Base-by-base conservation (phyloP, 225 moss, liverwort and hornwort genomes). In the Bryoerythrophyllum caledonicum region DNA sequence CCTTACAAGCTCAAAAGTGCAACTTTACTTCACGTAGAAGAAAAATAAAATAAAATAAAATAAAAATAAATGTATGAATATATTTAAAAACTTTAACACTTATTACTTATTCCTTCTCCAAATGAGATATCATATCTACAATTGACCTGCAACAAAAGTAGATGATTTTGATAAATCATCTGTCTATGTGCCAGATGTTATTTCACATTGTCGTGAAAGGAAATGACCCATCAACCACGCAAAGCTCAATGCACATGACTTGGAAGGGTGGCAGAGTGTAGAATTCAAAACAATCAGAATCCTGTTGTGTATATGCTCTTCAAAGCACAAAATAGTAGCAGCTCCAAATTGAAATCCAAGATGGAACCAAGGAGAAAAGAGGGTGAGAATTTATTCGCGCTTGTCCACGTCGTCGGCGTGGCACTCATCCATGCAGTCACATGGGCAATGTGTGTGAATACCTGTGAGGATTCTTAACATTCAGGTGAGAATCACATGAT, bases 401-500 rank as follows among this genome's bases (percentile, higher is more conserved):
- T 28, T 43, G 43, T 59, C 59, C 20, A 19, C 59, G 13, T 8
- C 26, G 20, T 26, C 27, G 2, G 28, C n/a, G 43, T 71, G 59
- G 58, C 71, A 28, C 43, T 25, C 11, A 27, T 59, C 59, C 8
- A 8, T 43, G 43, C 30, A 43, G 28, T 28, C 71, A 71, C 71
- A 71, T 71, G 71, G 71, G 0, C 5, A 11, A 25, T 26, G 58
- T 41, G 17, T 58, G 71, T 19, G 28, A 57, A 59, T 59, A 71
- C 59, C 28, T 71, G 59, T 4, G 59, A 59, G 59, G 44, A 60
- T 60, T 59, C 71, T 60, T 7, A 27, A 60, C 44, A 71, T 28
- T 44, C 43, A 71, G 71, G 71, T 60, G 71, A 60, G 59, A 59
- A 59, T 71, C 71, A 71, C 71, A 71, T 71, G 71, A 71, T 59